Evolutionary conservation across 1,139 yeast genomes (phyloP), one percentile per base, ranked within the genome.

Genomic region (Pichia sp.): DNA sequence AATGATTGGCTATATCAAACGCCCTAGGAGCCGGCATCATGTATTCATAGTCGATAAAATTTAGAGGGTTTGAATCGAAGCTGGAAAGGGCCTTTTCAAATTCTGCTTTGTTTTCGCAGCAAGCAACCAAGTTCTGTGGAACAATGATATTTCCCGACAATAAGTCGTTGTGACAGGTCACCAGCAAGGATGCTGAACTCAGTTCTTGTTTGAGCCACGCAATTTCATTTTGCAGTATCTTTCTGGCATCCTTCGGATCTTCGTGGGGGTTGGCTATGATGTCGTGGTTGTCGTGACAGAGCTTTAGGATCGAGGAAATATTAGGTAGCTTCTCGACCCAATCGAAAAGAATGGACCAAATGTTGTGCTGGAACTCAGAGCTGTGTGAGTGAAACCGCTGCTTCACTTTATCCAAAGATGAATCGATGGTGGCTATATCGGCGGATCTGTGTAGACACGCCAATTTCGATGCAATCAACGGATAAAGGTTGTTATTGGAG

Each of bases 1-100:
- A 78, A 62, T 85, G 94, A 59, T 85, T 85, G n/a, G 94, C 87
- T 27, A 85, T 77, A 59, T 85, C 95, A 59, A 83, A 85, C 0
- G 86, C 92, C 47, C 92, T 64, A 2, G 94, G 90, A 2, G 87
- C 86, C 3, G 85, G 85, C 56, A 81, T 71, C 74, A 85, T 79
- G 58, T 85, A 85, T 64, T 85, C 95, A 58, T 84, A 85, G 60
- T 85, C 95, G 43, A 85, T 85, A 56, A 85, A 83, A 29, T 78
- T 71, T 28, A 49, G 29, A 5, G 49, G 47, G 37, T 48, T 48
- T 23, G 37, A 36, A 11, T 37, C 34, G 33, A 38, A 43, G 2
- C 26, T 10, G 11, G 11, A 16, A 6, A 34, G 7, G 7, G 16
- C 36, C 26, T 9, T 4, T n/a, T 40, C 11, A 3, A 40, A 26